Evolutionary conservation across 116 monocot species (phyloP), one percentile per base, ranked within the genome.

Genomic region (Phalaenopsis hybrid): DNA sequence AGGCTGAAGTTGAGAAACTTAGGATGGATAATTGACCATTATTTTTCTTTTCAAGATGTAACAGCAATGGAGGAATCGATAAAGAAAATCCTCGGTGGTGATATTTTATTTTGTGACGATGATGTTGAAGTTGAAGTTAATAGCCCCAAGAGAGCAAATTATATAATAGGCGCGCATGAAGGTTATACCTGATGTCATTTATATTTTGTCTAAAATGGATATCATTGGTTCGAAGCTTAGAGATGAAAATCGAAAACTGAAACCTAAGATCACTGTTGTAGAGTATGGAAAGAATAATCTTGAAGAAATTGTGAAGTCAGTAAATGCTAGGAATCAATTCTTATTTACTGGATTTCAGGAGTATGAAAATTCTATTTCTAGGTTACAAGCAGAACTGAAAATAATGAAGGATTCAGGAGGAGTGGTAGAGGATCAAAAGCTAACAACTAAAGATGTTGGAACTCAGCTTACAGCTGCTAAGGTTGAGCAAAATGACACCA

Each of bases 41-140:
- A 91, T 65, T 89, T 92, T 84, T 90, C 89, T 45, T 80, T 89
- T 82, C 87, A 87, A 83, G 92, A 94, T 86, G 86, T 87, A 20
- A 87, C 88, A 20, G 82, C 79, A 67, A 87, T 86, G 86, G 83
- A 81, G 68, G 93, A 91, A 63, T 57, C 59, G 15, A 87, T 89
- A 44, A 84, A 82, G 77, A 88, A 90, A 75, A 72, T 76, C 69
- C 85, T 86, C 67, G 75, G 75, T 37, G 58, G 57, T 41, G 80
- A 83, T 31, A 76, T 75, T 74, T 81, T 81, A 52, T 75, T 77
- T 70, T 79, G 81, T 80, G 77, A 79, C 59, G 59, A 79, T 84
- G 85, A 85, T 55, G 43, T 74, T 77, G 80, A 85, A 68, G 31
- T 16, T 81, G 76, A 73, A 72, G 45, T 8, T 48, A 83, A 46